A percentile compares a stretch with the other conserved stretches of the same genome.
These are phyloP conservation scores for Diaporthe citrichinensis DNA, from an alignment of 2,329 filamentous ascomycete species.

Conservation along the genomic window DNA sequence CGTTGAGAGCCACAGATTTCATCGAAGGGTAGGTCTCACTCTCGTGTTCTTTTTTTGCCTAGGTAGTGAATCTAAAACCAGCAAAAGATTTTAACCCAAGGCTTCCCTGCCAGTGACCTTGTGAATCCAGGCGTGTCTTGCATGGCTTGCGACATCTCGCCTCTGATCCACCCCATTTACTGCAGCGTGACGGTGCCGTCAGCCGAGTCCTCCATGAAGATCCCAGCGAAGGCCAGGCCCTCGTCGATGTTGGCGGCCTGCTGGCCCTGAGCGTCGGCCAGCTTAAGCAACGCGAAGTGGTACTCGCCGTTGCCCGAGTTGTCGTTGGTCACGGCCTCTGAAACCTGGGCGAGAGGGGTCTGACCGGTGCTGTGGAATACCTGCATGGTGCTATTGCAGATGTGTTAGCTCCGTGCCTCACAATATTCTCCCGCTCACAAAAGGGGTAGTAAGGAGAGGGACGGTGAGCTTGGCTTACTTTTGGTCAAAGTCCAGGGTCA, in stretches of 20 bases:
- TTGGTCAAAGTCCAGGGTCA: constrained; percentile 34
- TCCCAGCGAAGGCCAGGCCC: constrained; percentile 51
- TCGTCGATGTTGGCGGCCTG: constrained; percentile 51
- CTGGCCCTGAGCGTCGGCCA: constrained; percentile 49
- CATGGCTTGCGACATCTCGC: not conserved
- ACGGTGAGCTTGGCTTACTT: constrained; percentile 10
- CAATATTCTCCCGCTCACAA: not conserved
- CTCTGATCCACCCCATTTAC: not conserved
- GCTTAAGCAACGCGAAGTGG: constrained; percentile 63
- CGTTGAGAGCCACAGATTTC: not conserved
- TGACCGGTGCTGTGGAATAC: constrained; percentile 59
- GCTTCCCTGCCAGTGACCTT: not conserved
- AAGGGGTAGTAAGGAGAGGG: not conserved
- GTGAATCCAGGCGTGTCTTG: not conserved
- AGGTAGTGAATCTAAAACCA: not conserved
- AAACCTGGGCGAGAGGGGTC: constrained; percentile 53
- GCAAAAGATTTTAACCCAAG: not conserved
- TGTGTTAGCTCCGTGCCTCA: not conserved
- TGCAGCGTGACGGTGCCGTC: constrained; percentile 42
- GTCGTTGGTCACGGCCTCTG: constrained; percentile 53
- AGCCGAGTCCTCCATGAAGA: constrained; percentile 51
- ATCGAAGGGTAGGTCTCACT: not conserved
- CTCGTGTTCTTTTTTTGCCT: not conserved
- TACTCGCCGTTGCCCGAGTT: constrained; percentile 60
- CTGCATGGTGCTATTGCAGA: constrained; percentile 25